Evolutionary conservation across 2,329 filamentous ascomycete species (phyloP).

Genomic region (Elsinoe arachidis): DNA sequence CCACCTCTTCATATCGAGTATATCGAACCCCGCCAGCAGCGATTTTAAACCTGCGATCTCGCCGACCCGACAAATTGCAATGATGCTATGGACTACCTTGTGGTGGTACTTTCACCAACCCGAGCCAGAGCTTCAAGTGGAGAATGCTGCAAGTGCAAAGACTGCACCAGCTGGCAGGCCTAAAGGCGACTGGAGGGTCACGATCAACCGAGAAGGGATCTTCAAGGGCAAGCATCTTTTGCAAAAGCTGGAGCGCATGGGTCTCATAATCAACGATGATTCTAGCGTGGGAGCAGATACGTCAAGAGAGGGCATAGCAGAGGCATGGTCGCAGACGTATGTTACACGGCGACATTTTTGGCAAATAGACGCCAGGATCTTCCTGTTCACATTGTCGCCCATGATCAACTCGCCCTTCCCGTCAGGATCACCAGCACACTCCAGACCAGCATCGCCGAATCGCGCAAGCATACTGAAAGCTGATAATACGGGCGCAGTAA

Average conservation of each 20-base stretch:
- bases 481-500: not conserved
- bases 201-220: constrained; percentile 78
- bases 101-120: constrained; percentile 97
- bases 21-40: constrained; percentile 72
- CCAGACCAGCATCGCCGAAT: constrained; percentile 15
- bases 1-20: constrained; percentile 82
- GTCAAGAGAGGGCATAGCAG: constrained; percentile 46
- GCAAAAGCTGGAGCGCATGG: constrained; percentile 89
- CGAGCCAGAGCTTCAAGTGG: constrained; percentile 57
- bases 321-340: constrained; percentile 73
- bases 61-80: constrained; percentile 79
- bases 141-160: constrained; percentile 52
- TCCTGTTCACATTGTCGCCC: constrained; percentile 75
- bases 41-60: constrained; percentile 74
- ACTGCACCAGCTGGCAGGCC: constrained; percentile 63
- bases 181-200: constrained; percentile 76
- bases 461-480: constrained; percentile 20
- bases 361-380: constrained; percentile 81
- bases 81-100: constrained; percentile 92
- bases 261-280: constrained; percentile 67
- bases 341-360: constrained; percentile 75
- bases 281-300: constrained; percentile 57
- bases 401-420: constrained; percentile 40
- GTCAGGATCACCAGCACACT: constrained; percentile 35
- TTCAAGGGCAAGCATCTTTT: constrained; percentile 74